Evolutionary conservation across 768 basidiomycete genomes (phyloP).

Genomic region (Rhizopogon vinicolor): DNA sequence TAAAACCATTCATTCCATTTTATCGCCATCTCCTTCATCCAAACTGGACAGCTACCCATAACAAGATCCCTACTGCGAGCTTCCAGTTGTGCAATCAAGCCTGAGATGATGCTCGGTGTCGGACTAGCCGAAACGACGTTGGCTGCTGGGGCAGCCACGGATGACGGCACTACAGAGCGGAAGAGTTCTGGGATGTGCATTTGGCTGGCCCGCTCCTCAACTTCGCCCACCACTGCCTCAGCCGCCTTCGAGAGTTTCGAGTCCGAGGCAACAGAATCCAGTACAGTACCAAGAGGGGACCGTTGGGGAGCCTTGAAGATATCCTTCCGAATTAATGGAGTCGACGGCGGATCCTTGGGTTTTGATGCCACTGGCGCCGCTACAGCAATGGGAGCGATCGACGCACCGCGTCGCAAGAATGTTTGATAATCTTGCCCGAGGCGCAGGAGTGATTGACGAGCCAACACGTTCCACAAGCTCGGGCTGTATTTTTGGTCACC

Average conservation of each 20-base stretch:
- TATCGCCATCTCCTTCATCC: constrained; percentile 19
- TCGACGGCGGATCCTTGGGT: constrained; percentile 23
- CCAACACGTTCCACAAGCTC: constrained; percentile 57
- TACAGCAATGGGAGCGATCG: constrained; percentile 17
- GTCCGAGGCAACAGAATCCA: constrained; percentile 57
- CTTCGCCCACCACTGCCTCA: constrained; percentile 38
- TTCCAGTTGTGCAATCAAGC: not conserved
- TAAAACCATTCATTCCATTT: constrained; percentile 50
- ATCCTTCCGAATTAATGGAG: constrained; percentile 34
- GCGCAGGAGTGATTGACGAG: constrained; percentile 52
- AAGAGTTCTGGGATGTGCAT: constrained; percentile 47
- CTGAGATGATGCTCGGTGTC: not conserved
- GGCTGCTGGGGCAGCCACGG: not conserved
- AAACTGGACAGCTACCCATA: constrained; percentile 26
- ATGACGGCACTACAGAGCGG: constrained; percentile 31
- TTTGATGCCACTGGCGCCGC: constrained; percentile 28
- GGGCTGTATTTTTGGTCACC: constrained; percentile 64
- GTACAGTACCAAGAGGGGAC: constrained; percentile 51
- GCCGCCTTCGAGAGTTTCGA: constrained; percentile 49
- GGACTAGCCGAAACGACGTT: not conserved
- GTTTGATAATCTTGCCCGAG: constrained; percentile 69
- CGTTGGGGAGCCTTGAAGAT: constrained; percentile 35
- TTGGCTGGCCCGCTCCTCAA: constrained; percentile 12
- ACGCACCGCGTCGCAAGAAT: constrained; percentile 55
- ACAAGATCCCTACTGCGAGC: constrained; percentile 2